Percentiles rank a stretch among this genome's conserved stretches.
Conservation (phyloP, 2,329 filamentous ascomycete genomes). For the Xylaria sp. region DNA sequence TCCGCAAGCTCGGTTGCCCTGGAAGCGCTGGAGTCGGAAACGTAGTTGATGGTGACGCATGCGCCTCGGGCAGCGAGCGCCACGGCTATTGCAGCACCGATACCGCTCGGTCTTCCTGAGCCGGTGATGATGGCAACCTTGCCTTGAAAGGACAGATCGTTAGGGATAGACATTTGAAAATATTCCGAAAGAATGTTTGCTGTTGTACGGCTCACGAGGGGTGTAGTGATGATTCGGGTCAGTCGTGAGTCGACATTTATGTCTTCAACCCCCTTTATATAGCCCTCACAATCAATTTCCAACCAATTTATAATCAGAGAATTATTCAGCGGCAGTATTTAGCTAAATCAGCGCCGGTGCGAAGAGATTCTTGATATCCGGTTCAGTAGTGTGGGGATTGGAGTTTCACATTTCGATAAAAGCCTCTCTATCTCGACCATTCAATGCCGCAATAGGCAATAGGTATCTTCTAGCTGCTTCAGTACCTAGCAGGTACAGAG, state of each 20-base stretch:
- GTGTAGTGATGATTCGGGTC: constrained; percentile 24
- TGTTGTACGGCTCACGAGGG: constrained; percentile 25
- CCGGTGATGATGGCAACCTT: constrained; percentile 59
- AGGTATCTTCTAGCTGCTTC: constrained; percentile 26
- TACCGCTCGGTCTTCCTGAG: constrained; percentile 56
- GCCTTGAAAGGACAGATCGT: constrained; percentile 25
- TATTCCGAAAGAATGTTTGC: constrained; percentile 23
- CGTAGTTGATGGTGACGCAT: constrained; percentile 53
- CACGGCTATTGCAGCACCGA: constrained; percentile 55
- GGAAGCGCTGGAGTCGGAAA: constrained; percentile 49
- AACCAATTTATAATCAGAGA: constrained; percentile 24
- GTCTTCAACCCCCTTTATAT: constrained; percentile 28
- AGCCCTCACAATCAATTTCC: constrained; percentile 9
- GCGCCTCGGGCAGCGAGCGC: constrained; percentile 56
- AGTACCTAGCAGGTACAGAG: constrained; percentile 25
- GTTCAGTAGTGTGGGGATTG: not conserved
- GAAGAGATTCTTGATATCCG: constrained; percentile 19
- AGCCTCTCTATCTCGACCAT: constrained; percentile 12
- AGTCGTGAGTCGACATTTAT: constrained; percentile 26
- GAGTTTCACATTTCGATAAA: constrained; percentile 15
- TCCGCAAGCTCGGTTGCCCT: constrained; percentile 49
- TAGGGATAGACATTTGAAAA: constrained; percentile 39
- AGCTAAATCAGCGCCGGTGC: not conserved
- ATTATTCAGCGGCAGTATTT: constrained; percentile 7
- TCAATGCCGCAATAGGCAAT: constrained; percentile 17